Evolutionary conservation across 73 alveolate species (phyloP).

Genomic region (Paramecium pentaurelia): DNA sequence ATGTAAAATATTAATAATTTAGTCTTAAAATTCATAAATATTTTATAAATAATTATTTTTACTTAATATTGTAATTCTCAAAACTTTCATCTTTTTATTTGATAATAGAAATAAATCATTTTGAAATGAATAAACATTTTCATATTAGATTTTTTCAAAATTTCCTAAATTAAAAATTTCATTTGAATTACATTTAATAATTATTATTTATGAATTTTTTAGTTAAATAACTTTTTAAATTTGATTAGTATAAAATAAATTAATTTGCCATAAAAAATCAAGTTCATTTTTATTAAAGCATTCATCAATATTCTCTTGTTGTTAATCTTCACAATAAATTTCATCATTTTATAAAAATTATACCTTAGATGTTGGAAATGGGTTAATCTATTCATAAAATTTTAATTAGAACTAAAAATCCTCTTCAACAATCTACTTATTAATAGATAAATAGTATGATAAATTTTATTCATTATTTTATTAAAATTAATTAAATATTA

Average conservation of each 20-base stretch:
- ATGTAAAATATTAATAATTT: neutral
- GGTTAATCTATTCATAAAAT: no score
- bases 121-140: neutral
- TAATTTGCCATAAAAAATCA: neutral
- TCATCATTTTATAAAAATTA: neutral
- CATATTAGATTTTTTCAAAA: neutral
- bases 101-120: neutral
- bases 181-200: neutral
- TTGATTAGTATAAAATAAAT: neutral
- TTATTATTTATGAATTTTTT: neutral
- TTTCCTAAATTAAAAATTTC: neutral
- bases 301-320: neutral
- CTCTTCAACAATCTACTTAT: neutral
- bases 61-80: neutral
- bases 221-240: neutral
- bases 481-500: neutral
- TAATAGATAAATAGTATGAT: no score
- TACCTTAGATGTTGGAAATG: neutral
- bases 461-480: no score
- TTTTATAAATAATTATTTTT: neutral
- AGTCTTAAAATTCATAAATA: neutral
- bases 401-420: no score
- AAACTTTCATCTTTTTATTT: neutral
- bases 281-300: neutral
- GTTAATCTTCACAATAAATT: neutral